Conservation (phyloP, 495 filamentous ascomycete species). For the Tuber borchii region DNA sequence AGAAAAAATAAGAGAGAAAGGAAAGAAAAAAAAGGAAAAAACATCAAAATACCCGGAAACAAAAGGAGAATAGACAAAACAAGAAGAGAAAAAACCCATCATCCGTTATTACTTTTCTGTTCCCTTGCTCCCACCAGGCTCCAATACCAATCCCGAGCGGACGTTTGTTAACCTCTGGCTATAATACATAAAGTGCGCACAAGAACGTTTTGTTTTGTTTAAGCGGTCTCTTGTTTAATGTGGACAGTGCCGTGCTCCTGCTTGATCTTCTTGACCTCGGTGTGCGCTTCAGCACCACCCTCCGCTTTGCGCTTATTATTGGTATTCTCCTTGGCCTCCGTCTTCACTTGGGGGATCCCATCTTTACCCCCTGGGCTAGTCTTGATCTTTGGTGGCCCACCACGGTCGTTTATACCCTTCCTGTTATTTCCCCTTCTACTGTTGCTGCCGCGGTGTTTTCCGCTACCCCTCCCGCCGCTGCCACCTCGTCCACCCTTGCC, state of each 20-base stretch:
- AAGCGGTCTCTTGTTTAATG: slow-evolving; percentile 13
- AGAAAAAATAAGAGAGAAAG: background rate
- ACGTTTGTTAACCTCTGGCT: background rate
- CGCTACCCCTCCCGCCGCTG: slow-evolving; percentile 22
- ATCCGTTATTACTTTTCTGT: background rate
- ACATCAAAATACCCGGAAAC: background rate
- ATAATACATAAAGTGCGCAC: background rate
- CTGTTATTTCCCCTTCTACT: slow-evolving; percentile 14
- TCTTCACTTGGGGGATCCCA: slow-evolving; percentile 15
- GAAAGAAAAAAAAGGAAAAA: background rate
- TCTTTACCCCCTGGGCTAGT: slow-evolving; percentile 13
- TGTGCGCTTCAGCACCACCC: slow-evolving; percentile 8
- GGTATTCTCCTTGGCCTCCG: slow-evolving; percentile 12
- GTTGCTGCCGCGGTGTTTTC: slow-evolving; percentile 28
- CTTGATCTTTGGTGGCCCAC: slow-evolving; percentile 37
- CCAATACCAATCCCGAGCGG: background rate
- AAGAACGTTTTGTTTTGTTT: background rate
- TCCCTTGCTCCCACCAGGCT: background rate
- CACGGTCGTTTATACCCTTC: slow-evolving; percentile 21
- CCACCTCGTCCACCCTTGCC: slow-evolving; percentile 35
- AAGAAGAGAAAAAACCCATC: background rate
- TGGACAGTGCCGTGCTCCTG: slow-evolving; percentile 13
- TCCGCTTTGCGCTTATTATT: slow-evolving; percentile 31
- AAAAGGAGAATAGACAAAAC: background rate
- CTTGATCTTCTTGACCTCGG: slow-evolving; percentile 41